Conservation (phyloP, 2,329 filamentous ascomycete genomes). For the Colletotrichum horii region DNA sequence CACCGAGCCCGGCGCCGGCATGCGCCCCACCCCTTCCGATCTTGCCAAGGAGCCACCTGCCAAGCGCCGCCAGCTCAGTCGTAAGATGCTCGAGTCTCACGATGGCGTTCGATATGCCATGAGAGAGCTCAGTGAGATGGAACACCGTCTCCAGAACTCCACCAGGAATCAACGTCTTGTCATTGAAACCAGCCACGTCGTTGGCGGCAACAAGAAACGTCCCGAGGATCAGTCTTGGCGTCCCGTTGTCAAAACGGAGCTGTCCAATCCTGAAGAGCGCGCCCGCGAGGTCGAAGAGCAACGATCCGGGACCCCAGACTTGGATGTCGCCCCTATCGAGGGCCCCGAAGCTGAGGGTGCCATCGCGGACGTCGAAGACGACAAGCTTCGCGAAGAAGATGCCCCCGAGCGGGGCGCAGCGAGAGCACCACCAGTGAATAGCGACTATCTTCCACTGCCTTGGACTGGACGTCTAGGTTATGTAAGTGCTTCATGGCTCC, state of each 20-base stretch:
- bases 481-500: conserved; percentile 54
- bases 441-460: conserved; percentile 80
- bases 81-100: conserved; percentile 9
- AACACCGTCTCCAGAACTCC: conserved; percentile 46
- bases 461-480: conserved; percentile 92
- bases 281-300: conserved; percentile 1
- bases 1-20: conserved; percentile 1
- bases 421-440: conserved; percentile 79
- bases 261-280: neutral
- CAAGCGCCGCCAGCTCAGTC: conserved; percentile 5
- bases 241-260: neutral
- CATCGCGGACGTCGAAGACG: conserved; percentile 23
- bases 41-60: neutral
- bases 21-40: neutral
- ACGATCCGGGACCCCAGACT: conserved; percentile 4
- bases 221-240: neutral
- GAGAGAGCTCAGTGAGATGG: conserved; percentile 54
- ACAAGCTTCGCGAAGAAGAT: conserved; percentile 23
- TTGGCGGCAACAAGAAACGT: neutral
- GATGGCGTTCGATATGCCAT: conserved; percentile 44
- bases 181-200: conserved; percentile 45
- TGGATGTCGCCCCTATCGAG: conserved; percentile 25
- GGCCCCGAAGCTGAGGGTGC: conserved; percentile 27
- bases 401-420: conserved; percentile 39
- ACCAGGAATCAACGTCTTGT: conserved; percentile 52